These are phyloP conservation scores for Phytophthora ramorum DNA, from an alignment of 352 stramenopile species.

Conservation along the genomic window DNA sequence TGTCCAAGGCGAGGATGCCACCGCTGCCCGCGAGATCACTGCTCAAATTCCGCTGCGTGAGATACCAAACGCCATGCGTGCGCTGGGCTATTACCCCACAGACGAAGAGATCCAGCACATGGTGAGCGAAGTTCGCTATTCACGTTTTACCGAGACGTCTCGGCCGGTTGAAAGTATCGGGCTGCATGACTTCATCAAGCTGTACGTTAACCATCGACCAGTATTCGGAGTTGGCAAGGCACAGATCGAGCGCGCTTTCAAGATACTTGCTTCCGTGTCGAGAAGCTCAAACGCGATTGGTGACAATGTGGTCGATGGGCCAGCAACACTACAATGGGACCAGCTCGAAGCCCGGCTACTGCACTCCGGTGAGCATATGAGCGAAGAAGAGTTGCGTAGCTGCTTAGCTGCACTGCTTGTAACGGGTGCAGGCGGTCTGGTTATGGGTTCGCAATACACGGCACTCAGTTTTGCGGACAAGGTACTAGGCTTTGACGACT, in stretches of 20 bases:
- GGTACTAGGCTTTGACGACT: constrained; percentile 91
- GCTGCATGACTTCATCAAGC: constrained; percentile 84
- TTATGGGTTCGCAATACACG: constrained; percentile 63
- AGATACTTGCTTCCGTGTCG: constrained; percentile 40
- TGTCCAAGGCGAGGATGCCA: constrained; percentile 91
- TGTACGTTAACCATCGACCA: constrained; percentile 94
- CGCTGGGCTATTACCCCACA: constrained; percentile 93
- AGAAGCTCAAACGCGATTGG: background rate
- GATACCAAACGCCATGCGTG: constrained; percentile 93
- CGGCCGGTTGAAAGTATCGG: constrained; percentile 68
- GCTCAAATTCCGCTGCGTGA: constrained; percentile 83
- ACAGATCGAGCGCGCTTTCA: constrained; percentile 83
- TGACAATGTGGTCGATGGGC: constrained; percentile 9
- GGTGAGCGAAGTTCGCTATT: constrained; percentile 88
- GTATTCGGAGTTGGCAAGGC: constrained; percentile 87
- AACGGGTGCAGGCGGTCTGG: constrained; percentile 25
- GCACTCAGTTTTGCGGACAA: constrained; percentile 82
- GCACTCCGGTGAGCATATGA: constrained; percentile 81
- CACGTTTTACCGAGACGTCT: constrained; percentile 79
- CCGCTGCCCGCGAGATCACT: constrained; percentile 68
- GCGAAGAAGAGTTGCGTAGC: constrained; percentile 79
- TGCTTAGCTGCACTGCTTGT: constrained; percentile 79
- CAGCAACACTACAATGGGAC: constrained; percentile 61
- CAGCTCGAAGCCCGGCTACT: constrained; percentile 70
- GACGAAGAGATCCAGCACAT: constrained; percentile 93